These are phyloP conservation scores for Mollisia scopiformis DNA, from an alignment of 2,329 filamentous ascomycete genomes.

Conservation along the genomic window DNA sequence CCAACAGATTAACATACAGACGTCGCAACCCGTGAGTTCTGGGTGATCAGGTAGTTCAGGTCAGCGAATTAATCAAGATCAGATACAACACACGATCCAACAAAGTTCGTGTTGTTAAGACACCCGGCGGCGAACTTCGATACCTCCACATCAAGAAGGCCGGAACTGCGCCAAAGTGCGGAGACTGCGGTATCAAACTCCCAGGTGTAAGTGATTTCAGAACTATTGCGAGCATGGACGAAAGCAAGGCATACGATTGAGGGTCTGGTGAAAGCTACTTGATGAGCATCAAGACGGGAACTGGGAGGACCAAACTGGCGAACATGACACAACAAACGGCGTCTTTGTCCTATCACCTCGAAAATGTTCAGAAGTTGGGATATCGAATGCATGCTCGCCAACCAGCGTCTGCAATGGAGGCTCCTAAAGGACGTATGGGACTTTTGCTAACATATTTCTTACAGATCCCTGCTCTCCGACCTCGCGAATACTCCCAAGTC, in stretches of 20 bases:
- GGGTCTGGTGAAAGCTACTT: background rate
- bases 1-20: conserved; percentile 54
- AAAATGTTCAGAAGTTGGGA: too few relatives aligned
- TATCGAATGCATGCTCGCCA: background rate
- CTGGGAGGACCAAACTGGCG: background rate
- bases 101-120: conserved; percentile 95
- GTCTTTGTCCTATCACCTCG: too few relatives aligned
- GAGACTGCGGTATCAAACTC: conserved; percentile 98
- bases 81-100: conserved; percentile 99
- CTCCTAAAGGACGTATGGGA: background rate
- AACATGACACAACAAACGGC: background rate
- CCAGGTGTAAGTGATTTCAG: conserved; percentile 78
- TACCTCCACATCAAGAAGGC: conserved; percentile 99
- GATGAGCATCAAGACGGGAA: background rate
- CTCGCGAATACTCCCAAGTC: conserved; percentile 95
- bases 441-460: conserved; percentile 35
- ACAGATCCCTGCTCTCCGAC: conserved; percentile 93
- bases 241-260: background rate
- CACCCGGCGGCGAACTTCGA: conserved; percentile 92
- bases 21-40: conserved; percentile 75
- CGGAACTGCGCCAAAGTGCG: conserved; percentile 96
- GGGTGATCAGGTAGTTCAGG: background rate
- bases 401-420: background rate
- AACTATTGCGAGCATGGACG: background rate
- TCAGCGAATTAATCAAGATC: conserved; percentile 22